phyloP scores from a whole-genome alignment of 371 early-diverging fungal genomes.

The Capillidium rhysosporum region DNA sequence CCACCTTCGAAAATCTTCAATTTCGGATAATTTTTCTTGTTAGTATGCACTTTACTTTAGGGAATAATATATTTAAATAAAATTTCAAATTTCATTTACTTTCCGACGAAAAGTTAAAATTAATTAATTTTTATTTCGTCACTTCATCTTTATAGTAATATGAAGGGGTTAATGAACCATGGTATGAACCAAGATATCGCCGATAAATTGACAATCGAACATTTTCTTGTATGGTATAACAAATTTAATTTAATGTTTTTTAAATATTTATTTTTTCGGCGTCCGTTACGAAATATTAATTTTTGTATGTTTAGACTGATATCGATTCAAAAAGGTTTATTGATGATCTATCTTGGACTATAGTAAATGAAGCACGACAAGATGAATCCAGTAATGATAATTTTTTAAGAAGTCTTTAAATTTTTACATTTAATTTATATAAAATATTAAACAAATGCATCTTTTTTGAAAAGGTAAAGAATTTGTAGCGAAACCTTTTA shows the following conservation, averaged over 20 bases:
- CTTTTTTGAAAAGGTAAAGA: constrained; percentile 7
- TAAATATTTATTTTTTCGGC: too few relatives aligned
- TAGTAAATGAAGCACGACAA: constrained; percentile 3
- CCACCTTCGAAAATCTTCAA: too few relatives aligned
- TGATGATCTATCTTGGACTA: constrained; percentile 1
- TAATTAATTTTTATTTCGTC: too few relatives aligned
- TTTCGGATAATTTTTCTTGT: too few relatives aligned
- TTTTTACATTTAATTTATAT: too few relatives aligned
- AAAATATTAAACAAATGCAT: too few relatives aligned
- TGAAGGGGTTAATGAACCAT: background rate
- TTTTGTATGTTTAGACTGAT: background rate
- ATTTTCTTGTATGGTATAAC: background rate
- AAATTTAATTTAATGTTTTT: background rate
- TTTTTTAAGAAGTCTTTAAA: too few relatives aligned
- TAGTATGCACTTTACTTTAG: too few relatives aligned
- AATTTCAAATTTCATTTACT: too few relatives aligned
- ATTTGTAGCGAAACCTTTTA: constrained; percentile 66
- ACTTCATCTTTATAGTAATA: too few relatives aligned
- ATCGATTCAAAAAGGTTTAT: constrained; percentile 2
- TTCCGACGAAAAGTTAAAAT: too few relatives aligned
- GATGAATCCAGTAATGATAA: constrained; percentile 1
- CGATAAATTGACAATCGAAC: background rate
- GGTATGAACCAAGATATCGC: background rate
- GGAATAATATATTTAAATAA: too few relatives aligned
- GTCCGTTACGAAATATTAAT: background rate